Conservation (phyloP, 2,329 filamentous ascomycete species). For the Colletotrichum kahawae region DNA sequence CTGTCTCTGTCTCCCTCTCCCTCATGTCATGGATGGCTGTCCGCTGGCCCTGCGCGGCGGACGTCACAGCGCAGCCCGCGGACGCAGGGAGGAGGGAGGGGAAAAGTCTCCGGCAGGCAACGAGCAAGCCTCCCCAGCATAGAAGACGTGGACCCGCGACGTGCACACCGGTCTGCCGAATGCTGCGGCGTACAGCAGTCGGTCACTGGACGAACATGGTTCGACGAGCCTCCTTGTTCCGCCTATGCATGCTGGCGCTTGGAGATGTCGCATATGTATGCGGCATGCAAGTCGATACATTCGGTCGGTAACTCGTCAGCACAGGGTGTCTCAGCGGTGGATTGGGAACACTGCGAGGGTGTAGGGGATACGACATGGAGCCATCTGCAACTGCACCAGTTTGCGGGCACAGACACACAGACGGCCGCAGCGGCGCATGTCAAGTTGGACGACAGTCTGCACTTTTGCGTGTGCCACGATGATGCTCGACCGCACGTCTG, state of each 20-base stretch:
- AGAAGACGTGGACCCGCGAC: background rate
- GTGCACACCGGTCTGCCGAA: background rate
- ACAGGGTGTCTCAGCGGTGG: background rate
- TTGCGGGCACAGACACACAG: background rate
- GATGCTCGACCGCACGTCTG: background rate
- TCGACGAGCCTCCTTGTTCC: background rate
- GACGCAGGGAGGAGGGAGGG: background rate
- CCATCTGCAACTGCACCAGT: background rate
- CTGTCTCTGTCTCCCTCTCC: background rate
- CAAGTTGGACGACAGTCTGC: background rate
- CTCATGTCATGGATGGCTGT: background rate
- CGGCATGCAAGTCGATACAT: background rate
- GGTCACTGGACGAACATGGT: background rate
- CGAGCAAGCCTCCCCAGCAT: background rate
- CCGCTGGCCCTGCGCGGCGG: background rate
- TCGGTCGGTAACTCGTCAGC: background rate
- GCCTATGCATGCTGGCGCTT: background rate
- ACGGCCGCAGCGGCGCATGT: background rate
- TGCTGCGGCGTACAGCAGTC: background rate
- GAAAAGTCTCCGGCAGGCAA: conserved; percentile 1
- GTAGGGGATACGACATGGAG: background rate
- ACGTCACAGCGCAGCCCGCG: conserved; percentile 6
- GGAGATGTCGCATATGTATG: background rate
- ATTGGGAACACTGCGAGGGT: background rate
- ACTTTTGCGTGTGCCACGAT: background rate